A percentile compares a stretch with the other conserved stretches of the same genome.
These are phyloP conservation scores for Phyllosticta capitalensis DNA, from an alignment of 2,329 filamentous ascomycete genomes.

Conservation along the genomic window DNA sequence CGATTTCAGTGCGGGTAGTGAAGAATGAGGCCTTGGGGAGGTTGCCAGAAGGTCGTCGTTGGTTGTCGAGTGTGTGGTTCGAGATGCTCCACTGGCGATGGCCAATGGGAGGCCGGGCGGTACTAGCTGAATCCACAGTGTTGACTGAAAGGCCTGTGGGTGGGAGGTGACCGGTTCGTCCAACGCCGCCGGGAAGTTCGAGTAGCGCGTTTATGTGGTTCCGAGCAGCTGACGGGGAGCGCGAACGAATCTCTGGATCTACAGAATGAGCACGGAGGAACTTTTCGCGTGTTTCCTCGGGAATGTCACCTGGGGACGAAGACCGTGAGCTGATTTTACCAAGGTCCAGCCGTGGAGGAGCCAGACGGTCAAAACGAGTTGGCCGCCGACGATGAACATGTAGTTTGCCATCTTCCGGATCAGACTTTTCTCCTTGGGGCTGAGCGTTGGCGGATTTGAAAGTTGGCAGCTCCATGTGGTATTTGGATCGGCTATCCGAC, in stretches of 20 bases:
- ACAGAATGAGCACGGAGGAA: background rate
- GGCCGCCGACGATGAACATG: conserved; percentile 23
- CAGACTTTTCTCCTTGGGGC: background rate
- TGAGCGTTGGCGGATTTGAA: conserved; percentile 7
- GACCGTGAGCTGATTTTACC: conserved; percentile 7
- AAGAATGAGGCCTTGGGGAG: conserved; percentile 11
- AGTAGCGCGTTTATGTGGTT: conserved; percentile 24
- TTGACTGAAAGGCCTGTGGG: conserved; percentile 14
- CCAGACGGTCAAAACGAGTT: conserved; percentile 35
- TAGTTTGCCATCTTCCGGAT: background rate
- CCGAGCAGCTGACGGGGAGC: conserved; percentile 18
- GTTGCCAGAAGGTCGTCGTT: conserved; percentile 22
- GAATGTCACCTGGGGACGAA: conserved; percentile 6
- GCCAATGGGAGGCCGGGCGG: conserved; percentile 28
- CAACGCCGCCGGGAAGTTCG: conserved; percentile 23
- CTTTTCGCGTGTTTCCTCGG: background rate
- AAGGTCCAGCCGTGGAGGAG: conserved; percentile 42
- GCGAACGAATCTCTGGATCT: conserved; percentile 12
- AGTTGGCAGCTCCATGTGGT: background rate
- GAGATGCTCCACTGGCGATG: conserved; percentile 52
- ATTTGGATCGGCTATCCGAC: background rate
- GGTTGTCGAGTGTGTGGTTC: conserved; percentile 33
- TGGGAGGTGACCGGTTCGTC: conserved; percentile 18
- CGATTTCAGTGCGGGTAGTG: conserved; percentile 58
- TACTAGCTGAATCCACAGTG: conserved; percentile 12